Percentiles rank a stretch among this genome's conserved stretches.
These are phyloP conservation scores for Pouteria glomerata DNA, from an alignment of 148 eudicot genomes.

Conservation along the genomic window DNA sequence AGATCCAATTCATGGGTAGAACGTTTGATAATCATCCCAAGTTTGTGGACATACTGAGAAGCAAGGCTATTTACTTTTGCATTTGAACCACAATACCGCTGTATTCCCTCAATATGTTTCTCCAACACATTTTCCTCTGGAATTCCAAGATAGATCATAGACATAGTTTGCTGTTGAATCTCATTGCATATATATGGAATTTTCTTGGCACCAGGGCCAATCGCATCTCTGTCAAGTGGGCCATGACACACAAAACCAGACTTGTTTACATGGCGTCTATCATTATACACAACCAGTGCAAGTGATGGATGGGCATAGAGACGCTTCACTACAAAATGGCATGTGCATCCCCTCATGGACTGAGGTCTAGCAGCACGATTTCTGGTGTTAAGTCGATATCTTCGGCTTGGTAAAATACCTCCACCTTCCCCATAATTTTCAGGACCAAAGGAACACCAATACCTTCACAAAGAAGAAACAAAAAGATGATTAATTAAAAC, in stretches of 20 bases:
- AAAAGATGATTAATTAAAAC: too few species aligned
- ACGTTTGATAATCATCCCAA: slow-evolving; percentile 85
- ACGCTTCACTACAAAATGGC: slow-evolving; percentile 94
- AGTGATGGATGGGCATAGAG: slow-evolving; percentile 78
- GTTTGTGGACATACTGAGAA: slow-evolving; percentile 90
- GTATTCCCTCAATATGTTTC: slow-evolving; percentile 88
- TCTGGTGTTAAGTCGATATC: slow-evolving; percentile 86
- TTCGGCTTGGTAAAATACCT: slow-evolving; percentile 75
- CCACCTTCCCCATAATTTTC: slow-evolving; percentile 99
- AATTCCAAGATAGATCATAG: slow-evolving; percentile 93
- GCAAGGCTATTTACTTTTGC: slow-evolving; percentile 63
- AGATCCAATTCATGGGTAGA: slow-evolving; percentile 91
- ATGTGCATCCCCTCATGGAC: slow-evolving; percentile 95
- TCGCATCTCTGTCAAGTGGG: slow-evolving; percentile 93
- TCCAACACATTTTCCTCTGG: slow-evolving; percentile 91
- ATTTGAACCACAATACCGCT: slow-evolving; percentile 80
- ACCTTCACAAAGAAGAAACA: slow-evolving; percentile 39
- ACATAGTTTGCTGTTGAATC: slow-evolving; percentile 96
- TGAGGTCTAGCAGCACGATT: slow-evolving; percentile 98
- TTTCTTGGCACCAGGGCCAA: slow-evolving; percentile 92
- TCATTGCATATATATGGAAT: slow-evolving; percentile 78
- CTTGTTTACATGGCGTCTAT: slow-evolving; percentile 82
- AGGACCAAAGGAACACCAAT: slow-evolving; percentile 99
- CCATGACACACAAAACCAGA: slow-evolving; percentile 94
- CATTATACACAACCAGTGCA: slow-evolving; percentile 71